A percentile compares a stretch with the other conserved stretches of the same genome.
Conservation (phyloP, 805 yeast genomes). For the Yamadazyma nakazawae region DNA sequence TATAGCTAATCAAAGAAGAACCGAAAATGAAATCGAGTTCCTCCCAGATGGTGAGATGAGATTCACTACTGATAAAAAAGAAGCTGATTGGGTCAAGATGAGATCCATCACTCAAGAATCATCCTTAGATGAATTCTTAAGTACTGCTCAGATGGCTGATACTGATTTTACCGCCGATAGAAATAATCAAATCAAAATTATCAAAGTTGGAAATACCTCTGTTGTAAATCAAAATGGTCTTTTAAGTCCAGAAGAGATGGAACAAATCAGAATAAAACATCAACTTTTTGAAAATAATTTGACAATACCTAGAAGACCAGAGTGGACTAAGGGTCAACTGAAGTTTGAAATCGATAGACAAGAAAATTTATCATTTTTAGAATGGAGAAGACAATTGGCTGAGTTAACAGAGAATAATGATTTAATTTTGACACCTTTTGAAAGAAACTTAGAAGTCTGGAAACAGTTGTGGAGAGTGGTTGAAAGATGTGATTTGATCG, state of each 20-base stretch:
- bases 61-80: constrained; percentile 80
- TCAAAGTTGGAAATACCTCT: constrained; percentile 60
- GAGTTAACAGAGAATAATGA: constrained; percentile 79
- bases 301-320: constrained; percentile 91
- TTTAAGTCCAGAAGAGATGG: constrained; percentile 64
- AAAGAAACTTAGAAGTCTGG: constrained; percentile 97
- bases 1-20: constrained; percentile 67
- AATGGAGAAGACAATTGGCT: constrained; percentile 93
- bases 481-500: constrained; percentile 89
- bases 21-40: constrained; percentile 65
- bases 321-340: constrained; percentile 73
- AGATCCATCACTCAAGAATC: constrained; percentile 94
- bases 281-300: constrained; percentile 64
- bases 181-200: constrained; percentile 75
- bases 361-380: constrained; percentile 86
- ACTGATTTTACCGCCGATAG: constrained; percentile 95
- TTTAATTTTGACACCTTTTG: constrained; percentile 89
- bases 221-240: constrained; percentile 43
- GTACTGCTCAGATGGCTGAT: constrained; percentile 93
- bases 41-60: constrained; percentile 87
- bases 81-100: constrained; percentile 84
- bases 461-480: constrained; percentile 97
- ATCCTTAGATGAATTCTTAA: constrained; percentile 89
- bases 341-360: constrained; percentile 75
- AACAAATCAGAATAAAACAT: constrained; percentile 57